Base-by-base conservation (phyloP, 805 yeast genomes). In the Candida maltosa region DNA sequence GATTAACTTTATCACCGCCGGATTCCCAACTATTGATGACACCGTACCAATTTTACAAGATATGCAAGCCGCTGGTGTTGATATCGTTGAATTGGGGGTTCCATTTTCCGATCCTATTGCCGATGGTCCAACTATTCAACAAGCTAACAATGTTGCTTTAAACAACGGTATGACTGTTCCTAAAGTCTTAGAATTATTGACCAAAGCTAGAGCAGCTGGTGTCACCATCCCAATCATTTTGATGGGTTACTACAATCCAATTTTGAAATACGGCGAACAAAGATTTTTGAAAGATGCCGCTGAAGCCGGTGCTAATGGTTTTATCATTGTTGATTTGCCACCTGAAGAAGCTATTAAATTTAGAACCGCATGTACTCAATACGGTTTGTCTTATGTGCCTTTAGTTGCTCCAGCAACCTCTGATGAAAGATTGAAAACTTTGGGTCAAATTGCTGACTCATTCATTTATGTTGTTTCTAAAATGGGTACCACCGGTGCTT, bases 51-150 rank as follows among this genome's bases (percentile, higher is more conserved):
- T 89, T 44, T 58, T 93, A 58, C 76, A 80, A 56, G 91, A 93
- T 16, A 77, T 93, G 66, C 97, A 93, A 67, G 85, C 76, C 19
- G 97, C 96, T 46, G 99, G 99, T 38, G 94, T 85, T 25, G 97
- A 93, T 55, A 75, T 93, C 42, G 87, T 93, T 48, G 99, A 93
- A 65, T 66, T 93, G 31, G 98, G 99, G 43, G 66, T 93, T 57
- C 99, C 99, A 31, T 93, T 93, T 60, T 83, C 96, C 16, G 99
- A 93, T 58, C 98, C 99, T 25, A 88, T 93, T 58, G 99, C 97
- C 22, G 99, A 93, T 60, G 99, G 99, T 31, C 95, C 97, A 26
- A 87, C 95, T 12, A 93, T 93, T 52, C 98, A 93, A 66, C 79
- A 69, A 22, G 87, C 97, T 25, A 89, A 89, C 65, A 76, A 76